phyloP scores from a whole-genome alignment of 495 filamentous ascomycete species.

The Immersiella caudata region DNA sequence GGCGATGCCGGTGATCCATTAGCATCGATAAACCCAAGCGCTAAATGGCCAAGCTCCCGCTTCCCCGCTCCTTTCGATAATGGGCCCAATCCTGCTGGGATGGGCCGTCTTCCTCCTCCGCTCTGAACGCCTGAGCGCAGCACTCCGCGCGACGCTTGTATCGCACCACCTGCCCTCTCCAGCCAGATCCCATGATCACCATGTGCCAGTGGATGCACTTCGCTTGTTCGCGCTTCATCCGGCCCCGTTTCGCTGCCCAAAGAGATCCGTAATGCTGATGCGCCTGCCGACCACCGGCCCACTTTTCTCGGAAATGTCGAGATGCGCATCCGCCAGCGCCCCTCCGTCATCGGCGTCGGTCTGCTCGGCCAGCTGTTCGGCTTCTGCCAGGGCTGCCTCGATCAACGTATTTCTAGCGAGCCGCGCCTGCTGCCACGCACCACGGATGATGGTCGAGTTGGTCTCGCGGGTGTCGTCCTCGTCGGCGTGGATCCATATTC shows the following conservation, averaged over 20 bases:
- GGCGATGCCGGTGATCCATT: neutral
- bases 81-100: neutral
- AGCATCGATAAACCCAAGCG: neutral
- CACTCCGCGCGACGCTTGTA: neutral
- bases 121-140: neutral
- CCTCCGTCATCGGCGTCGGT: constrained; percentile 17
- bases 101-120: neutral
- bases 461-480: constrained; percentile 44
- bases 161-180: neutral
- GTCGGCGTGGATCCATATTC: constrained; percentile 53
- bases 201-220: neutral
- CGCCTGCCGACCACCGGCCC: constrained; percentile 29
- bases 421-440: constrained; percentile 44
- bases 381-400: constrained; percentile 13
- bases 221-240: neutral
- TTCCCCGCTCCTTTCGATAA: neutral
- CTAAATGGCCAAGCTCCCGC: neutral
- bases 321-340: constrained; percentile 11
- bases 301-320: neutral
- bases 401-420: constrained; percentile 26
- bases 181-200: neutral
- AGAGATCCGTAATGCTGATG: constrained; percentile 39
- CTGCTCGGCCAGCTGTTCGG: constrained; percentile 18
- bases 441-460: constrained; percentile 40
- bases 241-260: constrained; percentile 30